These are phyloP conservation scores for Cucumis melo DNA, from an alignment of 306 rosid species.

Conservation along the genomic window DNA sequence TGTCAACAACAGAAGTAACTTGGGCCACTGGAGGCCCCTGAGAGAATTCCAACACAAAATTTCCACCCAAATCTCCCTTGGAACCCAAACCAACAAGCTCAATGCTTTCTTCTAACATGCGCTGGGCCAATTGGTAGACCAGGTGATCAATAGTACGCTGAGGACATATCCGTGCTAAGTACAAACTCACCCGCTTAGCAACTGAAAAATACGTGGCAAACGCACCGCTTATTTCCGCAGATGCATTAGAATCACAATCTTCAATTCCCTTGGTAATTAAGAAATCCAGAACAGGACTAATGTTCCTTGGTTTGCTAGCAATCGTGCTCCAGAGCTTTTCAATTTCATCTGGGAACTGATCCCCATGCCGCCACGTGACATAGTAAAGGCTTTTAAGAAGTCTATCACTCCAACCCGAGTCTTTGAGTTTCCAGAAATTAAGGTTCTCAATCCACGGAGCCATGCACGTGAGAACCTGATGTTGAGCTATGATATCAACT, in stretches of 20 bases:
- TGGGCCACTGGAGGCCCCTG: constrained; percentile 93
- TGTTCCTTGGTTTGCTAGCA: constrained; percentile 97
- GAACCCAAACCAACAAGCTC: constrained; percentile 52
- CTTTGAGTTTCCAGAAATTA: constrained; percentile 96
- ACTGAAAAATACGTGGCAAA: constrained; percentile 98
- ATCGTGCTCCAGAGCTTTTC: constrained; percentile 99
- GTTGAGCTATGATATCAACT: constrained; percentile 98
- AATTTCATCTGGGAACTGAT: constrained; percentile 96
- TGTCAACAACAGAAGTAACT: constrained; percentile 74
- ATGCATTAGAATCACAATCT: constrained; percentile 97
- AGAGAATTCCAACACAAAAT: constrained; percentile 85
- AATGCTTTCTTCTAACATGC: constrained; percentile 86
- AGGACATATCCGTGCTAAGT: constrained; percentile 96
- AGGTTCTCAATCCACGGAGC: constrained; percentile 99
- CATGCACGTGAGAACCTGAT: constrained; percentile 99
- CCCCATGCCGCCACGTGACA: constrained; percentile 96
- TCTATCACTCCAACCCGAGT: constrained; percentile 94
- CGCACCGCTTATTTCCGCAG: constrained; percentile 98
- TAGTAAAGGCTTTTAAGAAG: constrained; percentile 92
- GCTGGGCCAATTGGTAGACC: constrained; percentile 90
- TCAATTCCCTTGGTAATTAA: constrained; percentile 97
- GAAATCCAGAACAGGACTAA: constrained; percentile 97
- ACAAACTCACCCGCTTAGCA: constrained; percentile 90
- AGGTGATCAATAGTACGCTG: constrained; percentile 96
- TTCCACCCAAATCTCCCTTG: constrained; percentile 66